These are phyloP conservation scores for Yamadazyma sp. DNA, from an alignment of 1,139 yeast species.

Conservation along the genomic window DNA sequence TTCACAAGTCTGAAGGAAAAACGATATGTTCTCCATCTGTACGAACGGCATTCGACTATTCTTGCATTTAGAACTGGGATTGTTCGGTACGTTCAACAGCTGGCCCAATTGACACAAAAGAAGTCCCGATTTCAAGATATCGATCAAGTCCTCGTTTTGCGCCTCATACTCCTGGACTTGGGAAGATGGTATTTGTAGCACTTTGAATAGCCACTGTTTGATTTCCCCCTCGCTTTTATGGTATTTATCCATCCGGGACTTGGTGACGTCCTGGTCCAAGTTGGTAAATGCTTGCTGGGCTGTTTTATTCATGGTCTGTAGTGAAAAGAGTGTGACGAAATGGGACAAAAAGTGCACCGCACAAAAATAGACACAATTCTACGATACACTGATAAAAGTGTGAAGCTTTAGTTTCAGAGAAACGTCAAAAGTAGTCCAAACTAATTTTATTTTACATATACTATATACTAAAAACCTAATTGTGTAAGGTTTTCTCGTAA, in stretches of 20 bases:
- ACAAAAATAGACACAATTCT: too few species aligned
- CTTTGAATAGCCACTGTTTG: constrained; percentile 47
- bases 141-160: constrained; percentile 38
- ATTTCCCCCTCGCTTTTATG: constrained; percentile 46
- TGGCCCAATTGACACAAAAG: constrained; percentile 55
- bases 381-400: too few species aligned
- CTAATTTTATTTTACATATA: constrained; percentile 24
- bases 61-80: constrained; percentile 50
- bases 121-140: constrained; percentile 63
- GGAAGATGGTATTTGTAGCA: constrained; percentile 22
- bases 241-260: constrained; percentile 51
- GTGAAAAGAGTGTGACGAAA: too few species aligned
- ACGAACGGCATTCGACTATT: constrained; percentile 78
- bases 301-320: neutral
- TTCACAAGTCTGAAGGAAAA: constrained; percentile 63
- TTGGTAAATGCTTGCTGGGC: constrained; percentile 37
- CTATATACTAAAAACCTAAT: constrained; percentile 22
- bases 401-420: too few species aligned
- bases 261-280: constrained; percentile 34
- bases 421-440: too few species aligned
- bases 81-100: constrained; percentile 34
- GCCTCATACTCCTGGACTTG: constrained; percentile 16
- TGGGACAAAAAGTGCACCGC: neutral
- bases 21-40: constrained; percentile 85
- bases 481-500: constrained; percentile 95